Evolutionary conservation across 176 grass and related monocot species (phyloP).

Genomic region (Aegilops umbellulata): DNA sequence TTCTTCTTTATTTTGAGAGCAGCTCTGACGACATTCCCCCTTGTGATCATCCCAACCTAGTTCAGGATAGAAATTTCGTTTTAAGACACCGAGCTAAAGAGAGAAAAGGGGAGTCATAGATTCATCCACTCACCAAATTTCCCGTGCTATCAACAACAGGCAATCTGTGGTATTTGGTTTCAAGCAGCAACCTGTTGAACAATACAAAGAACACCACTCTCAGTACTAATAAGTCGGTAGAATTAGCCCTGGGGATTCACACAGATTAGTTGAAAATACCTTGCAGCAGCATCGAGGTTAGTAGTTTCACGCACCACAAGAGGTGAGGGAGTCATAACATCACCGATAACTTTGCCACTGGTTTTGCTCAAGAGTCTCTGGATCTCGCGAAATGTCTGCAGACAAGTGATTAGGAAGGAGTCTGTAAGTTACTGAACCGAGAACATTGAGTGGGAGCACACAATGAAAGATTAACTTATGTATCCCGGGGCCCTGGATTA

Average conservation of each 20-base stretch:
- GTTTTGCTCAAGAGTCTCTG: conserved; percentile 90
- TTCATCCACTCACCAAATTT: conserved; percentile 9
- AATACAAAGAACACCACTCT: background rate
- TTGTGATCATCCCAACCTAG: conserved; percentile 50
- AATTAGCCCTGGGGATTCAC: conserved; percentile 2
- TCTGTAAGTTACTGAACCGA: conserved; percentile 20
- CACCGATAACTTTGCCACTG: conserved; percentile 71
- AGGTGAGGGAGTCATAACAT: conserved; percentile 83
- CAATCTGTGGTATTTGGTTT: conserved; percentile 43
- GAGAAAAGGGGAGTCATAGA: background rate
- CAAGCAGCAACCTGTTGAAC: conserved; percentile 45
- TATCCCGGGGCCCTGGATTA: too few relatives aligned
- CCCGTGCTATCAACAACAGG: conserved; percentile 17
- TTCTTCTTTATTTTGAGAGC: conserved; percentile 47
- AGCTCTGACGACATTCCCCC: conserved; percentile 43
- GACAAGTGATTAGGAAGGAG: background rate
- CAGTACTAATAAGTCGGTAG: background rate
- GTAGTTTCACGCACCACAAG: conserved; percentile 82
- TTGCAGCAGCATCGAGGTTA: conserved; percentile 88
- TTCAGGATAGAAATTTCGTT: conserved; percentile 9
- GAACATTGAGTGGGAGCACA: background rate
- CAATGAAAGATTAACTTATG: background rate
- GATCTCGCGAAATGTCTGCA: conserved; percentile 83
- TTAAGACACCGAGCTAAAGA: background rate
- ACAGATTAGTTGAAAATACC: conserved; percentile 39